These are phyloP conservation scores for Plasmopara halstedii DNA, from an alignment of 352 stramenopile genomes.

Conservation along the genomic window DNA sequence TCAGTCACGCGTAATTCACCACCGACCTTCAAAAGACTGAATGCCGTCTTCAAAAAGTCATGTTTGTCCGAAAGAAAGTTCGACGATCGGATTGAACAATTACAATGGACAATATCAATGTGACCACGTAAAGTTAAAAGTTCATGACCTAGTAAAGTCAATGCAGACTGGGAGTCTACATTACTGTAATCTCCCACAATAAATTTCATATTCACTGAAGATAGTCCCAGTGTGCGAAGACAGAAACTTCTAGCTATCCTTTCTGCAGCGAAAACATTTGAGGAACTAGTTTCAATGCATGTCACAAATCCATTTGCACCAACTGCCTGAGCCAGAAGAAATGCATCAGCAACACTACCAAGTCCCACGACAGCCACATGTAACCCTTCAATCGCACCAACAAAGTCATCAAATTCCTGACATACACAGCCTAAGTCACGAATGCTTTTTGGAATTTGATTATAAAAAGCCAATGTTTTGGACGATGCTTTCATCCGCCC, in stretches of 20 bases:
- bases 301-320: slow-evolving; percentile 30
- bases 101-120: slow-evolving; percentile 33
- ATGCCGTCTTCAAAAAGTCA: slow-evolving; percentile 24
- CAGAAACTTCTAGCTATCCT: slow-evolving; percentile 13
- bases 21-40: slow-evolving; percentile 32
- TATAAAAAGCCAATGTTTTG: slow-evolving; percentile 1
- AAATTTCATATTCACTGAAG: slow-evolving; percentile 30
- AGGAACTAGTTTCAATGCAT: slow-evolving; percentile 31
- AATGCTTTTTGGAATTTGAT: slow-evolving; percentile 16
- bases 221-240: slow-evolving; percentile 18
- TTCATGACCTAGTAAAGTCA: slow-evolving; percentile 2
- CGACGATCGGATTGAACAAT: slow-evolving; percentile 39
- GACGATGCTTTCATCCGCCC: neutral
- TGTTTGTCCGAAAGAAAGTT: slow-evolving; percentile 19
- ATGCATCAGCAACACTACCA: slow-evolving; percentile 39
- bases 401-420: slow-evolving; percentile 14
- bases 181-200: slow-evolving; percentile 12
- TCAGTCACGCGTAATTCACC: slow-evolving; percentile 35
- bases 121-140: slow-evolving; percentile 8
- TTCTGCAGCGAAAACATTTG: slow-evolving; percentile 10
- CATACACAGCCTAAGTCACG: slow-evolving; percentile 22
- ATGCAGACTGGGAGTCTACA: neutral
- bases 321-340: slow-evolving; percentile 31
- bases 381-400: slow-evolving; percentile 25
- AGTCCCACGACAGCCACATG: slow-evolving; percentile 33